Evolutionary conservation across 2,329 filamentous ascomycete genomes (phyloP), one percentile per base, ranked within the genome.

Genomic region (Xylaria sp.): DNA sequence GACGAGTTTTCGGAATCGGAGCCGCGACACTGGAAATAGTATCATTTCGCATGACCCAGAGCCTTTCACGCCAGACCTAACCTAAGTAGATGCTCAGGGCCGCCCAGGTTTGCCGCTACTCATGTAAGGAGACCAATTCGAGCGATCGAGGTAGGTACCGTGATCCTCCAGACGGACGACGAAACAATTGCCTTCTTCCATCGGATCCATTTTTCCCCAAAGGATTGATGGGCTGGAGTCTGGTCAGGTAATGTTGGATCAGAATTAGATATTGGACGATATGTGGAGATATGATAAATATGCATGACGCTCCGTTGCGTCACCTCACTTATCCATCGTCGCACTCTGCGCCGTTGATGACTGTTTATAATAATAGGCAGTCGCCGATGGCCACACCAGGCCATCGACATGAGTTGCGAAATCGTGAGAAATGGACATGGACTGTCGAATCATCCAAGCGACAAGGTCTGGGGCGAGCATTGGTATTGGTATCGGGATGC

Each of bases 261-360:
- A 53, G 24, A 27, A 39, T 65, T 54, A 64, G 61, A 66, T 64
- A 69, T 68, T 65, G 60, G 27, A 58, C 51, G 45, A 65, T 61
- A 34, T 72, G 68, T 72, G 70, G 70, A 66, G 68, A 69, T 64
- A 61, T 34, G 47, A 56, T 60, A 56, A 55, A 58, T 53, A 54
- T 62, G 65, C 60, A 67, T 67, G 70, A 72, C 68, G 65, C 58
- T 69, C 67, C 34, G 64, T 69, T 72, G 69, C 70, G 66, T 72
- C 68, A 71, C 69, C 54, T 55, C 34, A 61, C 50, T 63, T 65
- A 63, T 56, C 19, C 34, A 58, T 66, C 47, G 50, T 57, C 61
- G 55, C 61, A 53, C 62, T 65, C 59, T 51, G 56, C 48, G 39
- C 32, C 19, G 45, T 61, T 48, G 47, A 64, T 32, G 57, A 64